phyloP scores from a whole-genome alignment of 192 early-diverging fungal species.

The Paraglomus occultum region DNA sequence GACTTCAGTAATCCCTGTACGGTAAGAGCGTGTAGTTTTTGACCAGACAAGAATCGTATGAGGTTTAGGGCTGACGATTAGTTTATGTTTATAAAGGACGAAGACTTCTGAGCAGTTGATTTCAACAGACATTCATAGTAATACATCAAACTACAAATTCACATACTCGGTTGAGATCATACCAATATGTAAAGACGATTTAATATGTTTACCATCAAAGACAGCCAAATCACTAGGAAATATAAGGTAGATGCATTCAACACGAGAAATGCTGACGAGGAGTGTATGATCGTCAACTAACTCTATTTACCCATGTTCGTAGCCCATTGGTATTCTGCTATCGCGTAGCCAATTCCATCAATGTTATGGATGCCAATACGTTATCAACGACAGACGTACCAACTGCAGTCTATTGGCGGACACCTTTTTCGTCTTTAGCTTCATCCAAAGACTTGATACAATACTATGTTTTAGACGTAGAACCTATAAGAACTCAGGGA shows the following conservation, averaged over 20 bases:
- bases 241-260: conserved; percentile 46
- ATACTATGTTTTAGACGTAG: conserved; percentile 95
- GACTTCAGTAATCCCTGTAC: conserved; percentile 76
- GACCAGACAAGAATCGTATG: background rate
- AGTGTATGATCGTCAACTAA: background rate
- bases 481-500: conserved; percentile 75
- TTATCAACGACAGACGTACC: conserved; percentile 70
- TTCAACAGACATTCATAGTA: conserved; percentile 90
- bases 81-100: conserved; percentile 44
- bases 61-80: background rate
- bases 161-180: conserved; percentile 94
- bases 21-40: conserved; percentile 35
- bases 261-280: background rate
- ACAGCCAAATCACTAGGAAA: conserved; percentile 82
- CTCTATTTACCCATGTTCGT: background rate
- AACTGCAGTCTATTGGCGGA: conserved; percentile 78
- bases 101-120: conserved; percentile 95
- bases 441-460: conserved; percentile 81
- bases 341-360: conserved; percentile 84
- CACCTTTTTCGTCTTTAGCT: conserved; percentile 73
- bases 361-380: conserved; percentile 86
- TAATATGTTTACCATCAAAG: conserved; percentile 84
- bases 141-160: conserved; percentile 94
- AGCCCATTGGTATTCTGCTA: conserved; percentile 78
- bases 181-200: conserved; percentile 96